Percentiles rank a stretch among this genome's conserved stretches.
Conservation (phyloP, 108 stramenopile species). For the Nitzschia inconspicua region DNA sequence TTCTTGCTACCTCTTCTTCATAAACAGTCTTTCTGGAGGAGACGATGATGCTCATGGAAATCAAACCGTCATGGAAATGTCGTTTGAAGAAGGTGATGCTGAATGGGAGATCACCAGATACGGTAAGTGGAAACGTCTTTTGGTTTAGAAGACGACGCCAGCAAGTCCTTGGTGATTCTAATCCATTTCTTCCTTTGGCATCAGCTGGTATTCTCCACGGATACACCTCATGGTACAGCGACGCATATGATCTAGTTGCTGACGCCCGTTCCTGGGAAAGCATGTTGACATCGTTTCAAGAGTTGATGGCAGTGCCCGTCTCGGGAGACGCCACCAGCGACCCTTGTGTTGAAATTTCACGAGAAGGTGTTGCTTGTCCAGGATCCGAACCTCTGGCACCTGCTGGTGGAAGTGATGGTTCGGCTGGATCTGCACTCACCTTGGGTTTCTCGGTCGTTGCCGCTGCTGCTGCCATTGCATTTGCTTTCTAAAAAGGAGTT, state of each 20-base stretch:
- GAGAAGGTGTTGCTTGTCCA: no score
- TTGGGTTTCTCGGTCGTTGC: no score
- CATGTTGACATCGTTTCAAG: constrained; percentile 16
- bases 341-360: no score
- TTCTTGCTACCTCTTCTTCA: not conserved
- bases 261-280: constrained; percentile 31
- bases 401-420: no score
- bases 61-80: constrained; percentile 28
- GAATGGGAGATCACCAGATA: constrained; percentile 45
- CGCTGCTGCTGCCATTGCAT: no score
- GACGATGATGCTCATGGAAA: constrained; percentile 34
- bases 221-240: constrained; percentile 17
- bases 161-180: not conserved
- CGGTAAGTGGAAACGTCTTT: no score
- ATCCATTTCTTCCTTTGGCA: not conserved
- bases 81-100: constrained; percentile 26
- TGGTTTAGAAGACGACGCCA: constrained; percentile 3
- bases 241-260: constrained; percentile 16
- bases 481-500: no score
- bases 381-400: no score
- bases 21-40: constrained; percentile 36
- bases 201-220: constrained; percentile 5
- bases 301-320: no score
- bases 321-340: no score
- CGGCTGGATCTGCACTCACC: no score